A percentile compares a stretch with the other conserved stretches of the same genome.
These are phyloP conservation scores for Alternaria triticimaculans DNA, from an alignment of 2,329 filamentous ascomycete genomes.

Conservation along the genomic window DNA sequence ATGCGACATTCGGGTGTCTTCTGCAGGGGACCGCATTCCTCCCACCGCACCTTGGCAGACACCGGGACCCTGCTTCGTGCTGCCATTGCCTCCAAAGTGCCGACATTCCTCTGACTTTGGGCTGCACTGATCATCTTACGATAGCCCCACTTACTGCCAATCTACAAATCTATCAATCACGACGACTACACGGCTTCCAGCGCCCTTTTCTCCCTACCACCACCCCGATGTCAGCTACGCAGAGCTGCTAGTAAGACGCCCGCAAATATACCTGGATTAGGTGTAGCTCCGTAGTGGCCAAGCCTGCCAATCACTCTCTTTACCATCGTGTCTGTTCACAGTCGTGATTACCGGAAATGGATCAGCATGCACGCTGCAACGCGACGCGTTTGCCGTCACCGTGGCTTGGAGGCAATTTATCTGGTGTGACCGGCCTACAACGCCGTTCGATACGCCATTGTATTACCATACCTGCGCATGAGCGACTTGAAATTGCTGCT, in stretches of 20 bases:
- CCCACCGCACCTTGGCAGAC: neutral
- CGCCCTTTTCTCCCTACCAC: neutral
- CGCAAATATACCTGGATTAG: neutral
- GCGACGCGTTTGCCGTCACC: slow-evolving; percentile 12
- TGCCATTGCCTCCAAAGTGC: neutral
- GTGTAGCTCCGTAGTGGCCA: slow-evolving; percentile 6
- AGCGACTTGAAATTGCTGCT: neutral
- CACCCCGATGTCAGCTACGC: neutral
- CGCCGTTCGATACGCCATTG: slow-evolving; percentile 12
- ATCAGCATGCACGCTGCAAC: slow-evolving; percentile 23
- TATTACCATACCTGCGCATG: slow-evolving; percentile 9
- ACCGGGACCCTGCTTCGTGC: slow-evolving; percentile 7
- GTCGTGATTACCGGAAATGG: slow-evolving; percentile 38
- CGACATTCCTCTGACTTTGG: neutral
- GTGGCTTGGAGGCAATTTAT: slow-evolving; percentile 11
- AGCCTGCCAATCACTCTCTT: neutral
- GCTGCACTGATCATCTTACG: neutral
- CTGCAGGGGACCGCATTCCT: neutral
- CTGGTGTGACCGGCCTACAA: slow-evolving; percentile 5
- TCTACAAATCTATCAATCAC: neutral
- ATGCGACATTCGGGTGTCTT: neutral
- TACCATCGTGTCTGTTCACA: slow-evolving; percentile 22
- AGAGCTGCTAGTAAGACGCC: neutral
- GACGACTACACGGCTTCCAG: neutral
- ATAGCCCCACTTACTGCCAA: slow-evolving; percentile 1